phyloP scores from a whole-genome alignment of 768 basidiomycete genomes.

The Candolleomyces efflorescens region DNA sequence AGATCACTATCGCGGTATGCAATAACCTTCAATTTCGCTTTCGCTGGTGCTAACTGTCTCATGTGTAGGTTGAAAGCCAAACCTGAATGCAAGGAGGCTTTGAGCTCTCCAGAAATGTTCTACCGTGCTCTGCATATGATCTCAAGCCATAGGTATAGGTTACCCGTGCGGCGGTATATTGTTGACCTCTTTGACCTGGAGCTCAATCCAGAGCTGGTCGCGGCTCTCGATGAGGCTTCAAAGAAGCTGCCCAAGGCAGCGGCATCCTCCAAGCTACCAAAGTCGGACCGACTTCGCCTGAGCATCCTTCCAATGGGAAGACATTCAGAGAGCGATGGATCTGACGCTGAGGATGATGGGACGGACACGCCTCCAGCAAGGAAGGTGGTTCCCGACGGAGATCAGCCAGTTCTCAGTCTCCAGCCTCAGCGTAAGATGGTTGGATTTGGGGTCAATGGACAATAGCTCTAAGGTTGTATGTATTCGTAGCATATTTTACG shows the following conservation, averaged over 20 bases:
- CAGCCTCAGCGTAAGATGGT: conserved; percentile 55
- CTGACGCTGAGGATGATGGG: conserved; percentile 43
- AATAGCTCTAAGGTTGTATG: background rate
- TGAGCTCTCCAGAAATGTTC: conserved; percentile 73
- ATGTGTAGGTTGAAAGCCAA: conserved; percentile 56
- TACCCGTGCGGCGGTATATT: conserved; percentile 90
- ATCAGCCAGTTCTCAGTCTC: conserved; percentile 51
- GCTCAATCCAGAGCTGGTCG: conserved; percentile 59
- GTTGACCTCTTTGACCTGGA: conserved; percentile 89
- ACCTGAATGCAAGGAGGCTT: conserved; percentile 71
- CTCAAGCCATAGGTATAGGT: conserved; percentile 84
- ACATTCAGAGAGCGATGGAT: conserved; percentile 57
- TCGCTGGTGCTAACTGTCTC: background rate
- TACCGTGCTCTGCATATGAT: conserved; percentile 86
- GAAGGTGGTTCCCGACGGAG: conserved; percentile 32
- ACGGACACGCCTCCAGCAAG: conserved; percentile 41
- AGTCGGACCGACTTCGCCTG: conserved; percentile 43
- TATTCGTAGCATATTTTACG: background rate
- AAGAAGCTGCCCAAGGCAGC: conserved; percentile 39
- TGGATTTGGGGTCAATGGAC: conserved; percentile 40
- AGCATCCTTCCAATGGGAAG: conserved; percentile 59
- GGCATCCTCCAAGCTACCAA: conserved; percentile 33
- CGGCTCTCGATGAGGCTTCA: conserved; percentile 48
- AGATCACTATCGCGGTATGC: conserved; percentile 78
- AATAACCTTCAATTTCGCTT: background rate